phyloP scores from a whole-genome alignment of 2,329 filamentous ascomycete species.

The Simplicillium sp. region DNA sequence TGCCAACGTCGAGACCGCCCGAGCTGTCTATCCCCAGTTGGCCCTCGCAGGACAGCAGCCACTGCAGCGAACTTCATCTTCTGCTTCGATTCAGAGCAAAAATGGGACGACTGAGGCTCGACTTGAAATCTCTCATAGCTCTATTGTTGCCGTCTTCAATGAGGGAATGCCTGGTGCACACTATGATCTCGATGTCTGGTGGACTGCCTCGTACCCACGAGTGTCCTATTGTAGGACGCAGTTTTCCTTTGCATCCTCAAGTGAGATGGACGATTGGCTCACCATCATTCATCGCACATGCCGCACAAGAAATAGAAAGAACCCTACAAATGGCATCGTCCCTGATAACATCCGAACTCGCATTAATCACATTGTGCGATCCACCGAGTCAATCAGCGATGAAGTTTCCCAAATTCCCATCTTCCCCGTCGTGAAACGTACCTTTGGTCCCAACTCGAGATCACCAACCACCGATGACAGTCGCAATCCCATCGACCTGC shows the following conservation, averaged over 20 bases:
- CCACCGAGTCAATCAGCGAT: constrained; percentile 27
- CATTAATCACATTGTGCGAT: constrained; percentile 35
- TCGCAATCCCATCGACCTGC: constrained; percentile 37
- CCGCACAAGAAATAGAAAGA: constrained; percentile 25
- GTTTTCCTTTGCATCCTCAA: constrained; percentile 37
- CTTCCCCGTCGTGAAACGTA: constrained; percentile 43
- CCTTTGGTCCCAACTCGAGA: constrained; percentile 28
- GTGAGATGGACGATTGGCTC: constrained; percentile 41
- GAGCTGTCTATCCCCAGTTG: constrained; percentile 36
- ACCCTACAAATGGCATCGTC: constrained; percentile 25
- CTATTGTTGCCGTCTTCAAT: constrained; percentile 41
- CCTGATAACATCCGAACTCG: constrained; percentile 36
- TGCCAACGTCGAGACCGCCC: constrained; percentile 35
- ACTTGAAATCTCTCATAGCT: constrained; percentile 37
- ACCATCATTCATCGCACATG: constrained; percentile 33
- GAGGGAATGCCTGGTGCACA: constrained; percentile 39
- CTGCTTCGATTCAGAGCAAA: constrained; percentile 16
- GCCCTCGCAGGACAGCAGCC: constrained; percentile 14
- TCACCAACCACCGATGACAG: constrained; percentile 29
- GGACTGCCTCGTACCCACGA: constrained; percentile 34
- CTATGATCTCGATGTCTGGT: constrained; percentile 48
- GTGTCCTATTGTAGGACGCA: constrained; percentile 36
- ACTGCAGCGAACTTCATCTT: constrained; percentile 13
- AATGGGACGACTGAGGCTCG: constrained; percentile 25
- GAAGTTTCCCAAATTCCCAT: constrained; percentile 24